Percentiles rank a stretch among this genome's conserved stretches.
phyloP scores from a whole-genome alignment of 2,329 filamentous ascomycete genomes.

The Claviceps digitariae region DNA sequence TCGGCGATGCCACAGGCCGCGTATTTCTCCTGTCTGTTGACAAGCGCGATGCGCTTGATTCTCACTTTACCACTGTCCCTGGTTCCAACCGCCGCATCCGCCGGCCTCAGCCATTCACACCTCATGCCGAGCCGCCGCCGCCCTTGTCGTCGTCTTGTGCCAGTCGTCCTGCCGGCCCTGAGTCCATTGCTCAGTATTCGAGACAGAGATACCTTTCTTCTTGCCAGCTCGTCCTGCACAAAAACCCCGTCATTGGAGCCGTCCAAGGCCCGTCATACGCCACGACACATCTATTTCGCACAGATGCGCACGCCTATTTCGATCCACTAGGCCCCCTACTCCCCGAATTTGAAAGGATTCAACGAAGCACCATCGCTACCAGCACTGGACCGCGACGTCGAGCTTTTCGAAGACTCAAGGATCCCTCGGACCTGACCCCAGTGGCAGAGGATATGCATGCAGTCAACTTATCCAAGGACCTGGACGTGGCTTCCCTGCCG shows the following conservation, averaged over 20 bases:
- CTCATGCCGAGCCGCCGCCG: constrained; percentile 34
- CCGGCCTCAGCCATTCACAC: constrained; percentile 33
- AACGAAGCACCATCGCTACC: constrained; percentile 26
- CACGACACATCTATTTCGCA: constrained; percentile 30
- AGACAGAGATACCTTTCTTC: constrained; percentile 21
- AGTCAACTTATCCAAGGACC: constrained; percentile 15
- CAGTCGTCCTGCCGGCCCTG: constrained; percentile 1
- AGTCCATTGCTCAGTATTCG: constrained; percentile 13
- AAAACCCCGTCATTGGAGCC: constrained; percentile 36
- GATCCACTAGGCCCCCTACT: constrained; percentile 31
- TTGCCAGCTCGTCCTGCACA: constrained; percentile 27
- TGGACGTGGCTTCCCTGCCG: constrained; percentile 14
- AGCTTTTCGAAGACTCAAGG: constrained; percentile 14
- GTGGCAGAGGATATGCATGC: constrained; percentile 6
- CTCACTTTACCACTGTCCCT: constrained; percentile 23
- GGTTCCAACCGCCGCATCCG: constrained; percentile 23
- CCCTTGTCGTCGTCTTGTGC: constrained; percentile 23
- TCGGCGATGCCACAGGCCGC: constrained; percentile 49
- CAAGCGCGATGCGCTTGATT: constrained; percentile 24
- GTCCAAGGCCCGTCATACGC: constrained; percentile 42
- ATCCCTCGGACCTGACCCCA: constrained; percentile 2
- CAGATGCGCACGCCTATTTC: constrained; percentile 32
- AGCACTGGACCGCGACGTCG: constrained; percentile 12
- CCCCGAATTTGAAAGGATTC: constrained; percentile 26
- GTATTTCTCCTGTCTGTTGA: constrained; percentile 41